Base-by-base conservation (phyloP, 2,329 filamentous ascomycete species). In the Colletotrichum sp. region DNA sequence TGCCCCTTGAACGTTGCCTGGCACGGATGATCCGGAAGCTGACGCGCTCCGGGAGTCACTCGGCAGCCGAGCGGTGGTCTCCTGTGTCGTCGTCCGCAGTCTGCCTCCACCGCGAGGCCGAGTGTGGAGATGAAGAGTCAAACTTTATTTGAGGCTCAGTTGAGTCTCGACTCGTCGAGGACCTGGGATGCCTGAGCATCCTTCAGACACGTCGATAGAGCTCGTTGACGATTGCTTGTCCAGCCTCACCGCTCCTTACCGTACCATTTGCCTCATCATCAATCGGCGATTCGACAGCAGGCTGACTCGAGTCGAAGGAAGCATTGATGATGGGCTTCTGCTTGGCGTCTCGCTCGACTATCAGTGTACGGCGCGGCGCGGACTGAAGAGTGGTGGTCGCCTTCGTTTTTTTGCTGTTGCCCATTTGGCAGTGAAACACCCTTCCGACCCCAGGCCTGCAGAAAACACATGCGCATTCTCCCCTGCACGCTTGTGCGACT, bases 1-100 rank as follows among this genome's bases (percentile, higher is more conserved):
- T 62, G 55, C 68, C 39, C 65, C 71, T 52, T 34, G 61, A 19
- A 39, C 29, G 32, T 25, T 61, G 71, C 59, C 59, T 71, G 30
- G 75, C 65, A 75, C 66, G 75, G 75, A 75, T 71, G 62, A 75
- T 77, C 65, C 75, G 75, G 75, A 77, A 77, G 65, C 61, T 75
- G 71, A 75, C 59, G 71, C 70, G 71, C 74, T 65, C 74, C 73
- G 73, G 64, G 64, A 76, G 65, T 36, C 61, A 75, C 62, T 75
- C 62, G 72, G 69, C 29, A 55, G 69, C 69, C 72, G 72, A 65
- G 61, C 67, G 59, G 34, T 61, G 44, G 61, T 67, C 52, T 67
- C 30, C 66, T 61, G 49, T 71, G 30, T 71, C 68, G 52, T 64
- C 22, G 16, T 76, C 55, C 39, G 69, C 69, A 27, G 52, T 57